Evolutionary conservation across 768 basidiomycete species (phyloP), one percentile per base, ranked within the genome.

Genomic region (Panaeolus papilionaceus): DNA sequence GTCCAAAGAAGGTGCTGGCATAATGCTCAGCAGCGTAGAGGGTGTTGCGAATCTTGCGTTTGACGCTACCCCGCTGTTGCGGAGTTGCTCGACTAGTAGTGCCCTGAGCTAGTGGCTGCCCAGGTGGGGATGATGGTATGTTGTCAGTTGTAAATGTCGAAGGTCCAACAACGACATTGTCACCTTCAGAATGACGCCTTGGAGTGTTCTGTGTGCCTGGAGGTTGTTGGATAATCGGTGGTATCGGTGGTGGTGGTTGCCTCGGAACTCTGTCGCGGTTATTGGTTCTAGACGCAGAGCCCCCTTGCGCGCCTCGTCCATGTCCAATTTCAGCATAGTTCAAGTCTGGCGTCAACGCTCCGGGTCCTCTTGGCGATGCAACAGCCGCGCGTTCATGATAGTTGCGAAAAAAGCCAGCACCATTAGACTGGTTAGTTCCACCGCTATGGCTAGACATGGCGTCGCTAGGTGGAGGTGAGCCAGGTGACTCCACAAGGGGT

Each of bases 241-340:
- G 10, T 37, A 68, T 61, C 26, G 65, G 45, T 16, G 70, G 61
- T 26, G 68, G 61, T 26, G 68, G 63, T 65, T 72, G 73, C 66
- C 75, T 68, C 44, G 71, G 68, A 18, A 75, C 72, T 44, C 64
- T 67, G 28, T 74, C 71, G 4, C 54, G 70, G 38, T 58, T 64
- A 66, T 69, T 66, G 11, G 42, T 64, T 38, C 69, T 58, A 38
- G 74, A 65, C 18, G 70, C 66, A 49, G 71, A 67, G 28, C 73
- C 54, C 14, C 67, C 71, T 64, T 78, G 74, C 20, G 84, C 79
- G 5, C 90, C 90, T 37, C 89, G 84, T 3, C 90, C 91, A 73
- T 92, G 91, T 2, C 90, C 91, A 67, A 92, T 89, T 74, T 94
- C 92, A 5, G 92, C 90, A 69, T 85, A 92, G 70, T 90, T 84